Conservation (phyloP, 2,329 filamentous ascomycete species). For the Arthrobotrys megalospora region DNA sequence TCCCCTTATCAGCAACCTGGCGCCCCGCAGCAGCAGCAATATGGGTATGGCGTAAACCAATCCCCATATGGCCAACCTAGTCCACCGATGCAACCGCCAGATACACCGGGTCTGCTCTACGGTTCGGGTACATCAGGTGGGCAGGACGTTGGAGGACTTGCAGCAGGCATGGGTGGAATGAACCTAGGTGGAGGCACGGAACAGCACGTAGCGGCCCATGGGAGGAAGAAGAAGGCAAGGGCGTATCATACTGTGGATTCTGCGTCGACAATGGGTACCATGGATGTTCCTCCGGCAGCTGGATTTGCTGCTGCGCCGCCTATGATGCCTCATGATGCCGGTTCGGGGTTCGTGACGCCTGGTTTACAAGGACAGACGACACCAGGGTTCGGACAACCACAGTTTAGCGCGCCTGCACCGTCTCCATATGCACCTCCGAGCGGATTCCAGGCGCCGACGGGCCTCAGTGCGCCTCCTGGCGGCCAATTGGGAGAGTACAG, state of each 20-base stretch:
- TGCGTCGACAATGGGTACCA: conserved; percentile 73
- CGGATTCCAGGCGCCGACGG: conserved; percentile 63
- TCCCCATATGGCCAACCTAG: conserved; percentile 51
- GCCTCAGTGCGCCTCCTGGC: conserved; percentile 67
- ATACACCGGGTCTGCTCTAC: conserved; percentile 57
- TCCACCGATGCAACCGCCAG: conserved; percentile 66
- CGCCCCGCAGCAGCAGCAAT: conserved; percentile 45
- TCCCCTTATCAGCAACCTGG: conserved; percentile 61
- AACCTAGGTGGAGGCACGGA: conserved; percentile 71
- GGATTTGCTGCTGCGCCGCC: conserved; percentile 63
- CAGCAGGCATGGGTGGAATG: conserved; percentile 71
- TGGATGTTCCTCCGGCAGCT: conserved; percentile 68
- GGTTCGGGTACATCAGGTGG: conserved; percentile 44
- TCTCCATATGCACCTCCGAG: conserved; percentile 65
- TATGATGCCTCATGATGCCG: conserved; percentile 51
- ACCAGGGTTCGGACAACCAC: conserved; percentile 67
- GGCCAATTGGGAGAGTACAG: conserved; percentile 64
- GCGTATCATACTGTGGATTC: conserved; percentile 90
- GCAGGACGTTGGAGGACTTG: conserved; percentile 62
- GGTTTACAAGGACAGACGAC: conserved; percentile 45
- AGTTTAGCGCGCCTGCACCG: conserved; percentile 70
- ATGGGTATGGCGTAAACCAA: conserved; percentile 36
- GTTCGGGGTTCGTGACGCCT: conserved; percentile 52
- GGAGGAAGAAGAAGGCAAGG: conserved; percentile 91
- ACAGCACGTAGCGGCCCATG: conserved; percentile 70